Conservation (phyloP, 1,284 basidiomycete genomes). For the Cutaneotrichosporon sp. region DNA sequence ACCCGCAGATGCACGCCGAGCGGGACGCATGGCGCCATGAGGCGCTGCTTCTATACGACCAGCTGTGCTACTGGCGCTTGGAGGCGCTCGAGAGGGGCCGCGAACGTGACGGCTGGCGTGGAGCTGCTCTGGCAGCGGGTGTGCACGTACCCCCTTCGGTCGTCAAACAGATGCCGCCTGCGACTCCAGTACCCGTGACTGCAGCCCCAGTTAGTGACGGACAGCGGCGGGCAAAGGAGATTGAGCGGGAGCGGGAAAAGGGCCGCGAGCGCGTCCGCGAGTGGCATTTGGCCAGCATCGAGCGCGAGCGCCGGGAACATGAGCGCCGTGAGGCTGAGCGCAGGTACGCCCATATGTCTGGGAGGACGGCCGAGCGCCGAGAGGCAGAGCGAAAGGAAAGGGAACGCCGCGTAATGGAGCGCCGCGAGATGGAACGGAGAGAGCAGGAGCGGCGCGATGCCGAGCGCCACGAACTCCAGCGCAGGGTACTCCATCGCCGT, state of each 20-base stretch:
- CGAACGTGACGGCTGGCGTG: neutral
- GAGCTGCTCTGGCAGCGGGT: neutral
- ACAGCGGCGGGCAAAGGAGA: neutral
- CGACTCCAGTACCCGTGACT: too few relatives aligned
- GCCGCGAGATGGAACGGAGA: neutral
- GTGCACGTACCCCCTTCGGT: neutral
- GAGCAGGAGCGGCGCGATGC: neutral
- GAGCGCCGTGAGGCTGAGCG: neutral
- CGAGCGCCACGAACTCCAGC: neutral
- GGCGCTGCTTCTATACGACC: conserved; percentile 1
- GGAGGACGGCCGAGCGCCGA: neutral
- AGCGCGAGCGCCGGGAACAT: neutral
- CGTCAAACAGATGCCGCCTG: neutral
- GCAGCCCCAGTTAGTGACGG: neutral
- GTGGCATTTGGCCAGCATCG: neutral
- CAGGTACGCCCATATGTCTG: neutral
- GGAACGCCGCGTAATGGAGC: neutral
- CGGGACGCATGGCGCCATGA: conserved; percentile 2
- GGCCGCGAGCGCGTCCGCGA: neutral
- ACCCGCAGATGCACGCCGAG: neutral
- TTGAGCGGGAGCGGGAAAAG: neutral
- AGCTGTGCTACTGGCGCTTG: conserved; percentile 1
- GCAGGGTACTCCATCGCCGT: neutral
- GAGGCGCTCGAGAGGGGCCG: conserved; percentile 3
- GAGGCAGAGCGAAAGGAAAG: neutral